Evolutionary conservation across 2,329 filamentous ascomycete genomes (phyloP).

Genomic region (Penicillium sp.): DNA sequence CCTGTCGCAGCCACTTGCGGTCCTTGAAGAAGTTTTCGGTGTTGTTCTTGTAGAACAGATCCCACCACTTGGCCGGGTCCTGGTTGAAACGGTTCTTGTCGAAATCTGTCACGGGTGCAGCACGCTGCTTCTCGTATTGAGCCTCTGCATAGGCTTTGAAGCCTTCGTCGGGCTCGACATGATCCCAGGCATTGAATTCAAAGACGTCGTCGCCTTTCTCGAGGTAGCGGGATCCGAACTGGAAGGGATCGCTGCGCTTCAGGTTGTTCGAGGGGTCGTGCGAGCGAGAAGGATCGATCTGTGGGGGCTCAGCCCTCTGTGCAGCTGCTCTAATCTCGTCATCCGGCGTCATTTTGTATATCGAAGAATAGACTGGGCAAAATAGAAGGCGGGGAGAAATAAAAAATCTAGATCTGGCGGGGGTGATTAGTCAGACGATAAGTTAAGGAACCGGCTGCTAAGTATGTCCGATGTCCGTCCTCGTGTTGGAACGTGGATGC

Average conservation of each 20-base stretch:
- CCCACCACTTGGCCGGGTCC: constrained; percentile 95
- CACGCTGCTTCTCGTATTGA: constrained; percentile 80
- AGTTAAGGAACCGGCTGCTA: not conserved
- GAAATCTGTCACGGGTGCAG: constrained; percentile 83
- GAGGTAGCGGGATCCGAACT: constrained; percentile 86
- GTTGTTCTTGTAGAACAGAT: constrained; percentile 97
- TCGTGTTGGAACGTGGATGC: constrained; percentile 25
- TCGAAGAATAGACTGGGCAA: not conserved
- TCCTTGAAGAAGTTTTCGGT: constrained; percentile 98
- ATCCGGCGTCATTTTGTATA: constrained; percentile 10
- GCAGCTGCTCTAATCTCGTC: constrained; percentile 22
- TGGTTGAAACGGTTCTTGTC: constrained; percentile 85
- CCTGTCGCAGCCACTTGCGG: constrained; percentile 92
- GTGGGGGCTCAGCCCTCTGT: constrained; percentile 45
- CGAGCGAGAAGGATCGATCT: constrained; percentile 58
- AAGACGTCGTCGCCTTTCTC: constrained; percentile 84
- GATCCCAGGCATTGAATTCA: constrained; percentile 98
- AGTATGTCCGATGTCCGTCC: not conserved
- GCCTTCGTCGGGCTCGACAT: constrained; percentile 84
- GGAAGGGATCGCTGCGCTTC: constrained; percentile 88
- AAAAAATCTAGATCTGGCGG: constrained; percentile 1
- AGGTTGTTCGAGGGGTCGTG: constrained; percentile 66
- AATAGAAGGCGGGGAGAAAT: not conserved
- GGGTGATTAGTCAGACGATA: not conserved
- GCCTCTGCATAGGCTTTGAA: constrained; percentile 81